These are phyloP conservation scores for Cardamine chenopodiifolia DNA, from an alignment of 345 rosid genomes.

Conservation along the genomic window DNA sequence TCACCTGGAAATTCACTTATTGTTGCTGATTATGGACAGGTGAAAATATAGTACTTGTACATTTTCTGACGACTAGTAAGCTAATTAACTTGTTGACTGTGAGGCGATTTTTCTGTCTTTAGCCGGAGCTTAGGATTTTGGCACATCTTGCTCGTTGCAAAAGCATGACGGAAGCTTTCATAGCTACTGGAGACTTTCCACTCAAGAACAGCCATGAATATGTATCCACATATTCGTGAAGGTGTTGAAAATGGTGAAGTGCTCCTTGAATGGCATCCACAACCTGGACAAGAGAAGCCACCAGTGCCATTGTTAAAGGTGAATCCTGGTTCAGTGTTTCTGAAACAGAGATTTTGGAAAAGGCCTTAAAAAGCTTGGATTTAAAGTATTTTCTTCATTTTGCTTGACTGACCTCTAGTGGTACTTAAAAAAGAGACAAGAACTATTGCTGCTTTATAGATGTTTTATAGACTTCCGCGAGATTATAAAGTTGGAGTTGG, in stretches of 20 bases:
- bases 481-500: too few relatives aligned
- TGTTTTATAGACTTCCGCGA: too few relatives aligned
- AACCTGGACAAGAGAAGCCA: conserved; percentile 86
- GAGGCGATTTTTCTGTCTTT: conserved; percentile 30
- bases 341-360: conserved; percentile 15
- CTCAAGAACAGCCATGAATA: conserved; percentile 97
- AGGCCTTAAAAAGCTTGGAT: conserved; percentile 26
- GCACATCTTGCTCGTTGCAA: conserved; percentile 90
- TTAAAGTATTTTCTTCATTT: background rate
- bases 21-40: conserved; percentile 99
- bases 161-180: conserved; percentile 96
- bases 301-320: conserved; percentile 95
- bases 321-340: conserved; percentile 1
- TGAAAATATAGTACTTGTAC: conserved; percentile 32
- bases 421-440: too few relatives aligned
- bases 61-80: conserved; percentile 16
- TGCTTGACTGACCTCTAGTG: too few relatives aligned
- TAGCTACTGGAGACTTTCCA: conserved; percentile 99
- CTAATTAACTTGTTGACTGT: conserved; percentile 21
- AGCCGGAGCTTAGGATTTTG: conserved; percentile 95
- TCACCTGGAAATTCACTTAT: conserved; percentile 92
- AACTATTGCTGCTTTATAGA: too few relatives aligned
- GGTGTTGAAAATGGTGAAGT: conserved; percentile 73
- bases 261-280: conserved; percentile 88
- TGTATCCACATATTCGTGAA: conserved; percentile 85